These are phyloP conservation scores for Leccinum arenicola DNA, from an alignment of 768 basidiomycete species.

Conservation along the genomic window DNA sequence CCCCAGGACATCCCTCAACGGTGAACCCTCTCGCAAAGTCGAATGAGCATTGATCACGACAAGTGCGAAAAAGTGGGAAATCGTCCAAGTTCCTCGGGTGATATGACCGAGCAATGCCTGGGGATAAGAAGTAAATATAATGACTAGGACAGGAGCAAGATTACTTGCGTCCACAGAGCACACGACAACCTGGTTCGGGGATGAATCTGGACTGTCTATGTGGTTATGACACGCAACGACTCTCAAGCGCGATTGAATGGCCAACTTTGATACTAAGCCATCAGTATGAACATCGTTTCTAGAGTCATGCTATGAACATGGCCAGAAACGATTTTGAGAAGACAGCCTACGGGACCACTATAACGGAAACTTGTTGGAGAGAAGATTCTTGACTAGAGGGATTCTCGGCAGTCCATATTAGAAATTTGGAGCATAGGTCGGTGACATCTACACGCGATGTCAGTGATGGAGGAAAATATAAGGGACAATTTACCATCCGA, in stretches of 20 bases:
- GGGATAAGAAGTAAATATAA: conserved; percentile 4
- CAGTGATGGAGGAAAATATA: neutral
- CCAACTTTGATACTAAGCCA: conserved; percentile 13
- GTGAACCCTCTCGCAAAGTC: conserved; percentile 36
- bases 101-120: conserved; percentile 44
- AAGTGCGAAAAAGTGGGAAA: conserved; percentile 45
- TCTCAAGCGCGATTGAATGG: conserved; percentile 16
- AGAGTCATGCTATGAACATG: conserved; percentile 1
- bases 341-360: conserved; percentile 21
- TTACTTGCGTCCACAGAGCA: conserved; percentile 39
- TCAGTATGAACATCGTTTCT: conserved; percentile 18
- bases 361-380: conserved; percentile 11
- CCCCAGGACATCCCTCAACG: conserved; percentile 43
- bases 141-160: conserved; percentile 1
- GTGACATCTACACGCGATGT: conserved; percentile 15
- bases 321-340: neutral
- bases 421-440: conserved; percentile 18
- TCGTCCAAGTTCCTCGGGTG: conserved; percentile 34
- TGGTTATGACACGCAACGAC: conserved; percentile 12
- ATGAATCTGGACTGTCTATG: conserved; percentile 16
- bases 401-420: conserved; percentile 15
- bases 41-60: conserved; percentile 43
- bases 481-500: conserved; percentile 15
- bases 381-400: neutral
- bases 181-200: conserved; percentile 37